Percentiles rank a stretch among this genome's conserved stretches.
phyloP scores from a whole-genome alignment of 192 early-diverging fungal species.

The Linnemannia schmuckeri region DNA sequence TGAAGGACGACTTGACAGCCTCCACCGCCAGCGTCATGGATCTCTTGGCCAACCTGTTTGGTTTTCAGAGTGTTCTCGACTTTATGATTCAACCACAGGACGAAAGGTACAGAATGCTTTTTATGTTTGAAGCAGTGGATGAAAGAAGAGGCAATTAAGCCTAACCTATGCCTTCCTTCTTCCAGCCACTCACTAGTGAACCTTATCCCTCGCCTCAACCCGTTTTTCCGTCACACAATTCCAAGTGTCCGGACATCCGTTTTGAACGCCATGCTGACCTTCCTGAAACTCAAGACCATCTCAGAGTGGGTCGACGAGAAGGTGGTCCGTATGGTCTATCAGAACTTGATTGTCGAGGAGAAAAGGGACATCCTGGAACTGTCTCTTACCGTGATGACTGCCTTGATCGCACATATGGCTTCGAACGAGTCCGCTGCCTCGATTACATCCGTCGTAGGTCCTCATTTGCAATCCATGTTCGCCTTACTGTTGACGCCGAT shows the following conservation, averaged over 20 bases:
- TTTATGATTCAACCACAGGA: constrained; percentile 58
- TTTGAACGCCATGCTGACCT: constrained; percentile 82
- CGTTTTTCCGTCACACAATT: constrained; percentile 96
- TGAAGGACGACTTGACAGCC: constrained; percentile 93
- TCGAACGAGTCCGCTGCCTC: constrained; percentile 11
- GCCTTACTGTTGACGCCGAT: constrained; percentile 85
- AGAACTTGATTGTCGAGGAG: constrained; percentile 95
- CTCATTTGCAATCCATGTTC: constrained; percentile 72
- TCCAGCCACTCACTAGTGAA: constrained; percentile 65
- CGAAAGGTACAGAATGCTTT: constrained; percentile 30
- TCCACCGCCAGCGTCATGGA: constrained; percentile 95
- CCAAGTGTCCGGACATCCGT: constrained; percentile 87
- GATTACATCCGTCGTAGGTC: constrained; percentile 37
- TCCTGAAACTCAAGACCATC: constrained; percentile 69
- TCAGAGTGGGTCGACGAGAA: constrained; percentile 77
- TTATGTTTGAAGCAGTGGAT: neutral
- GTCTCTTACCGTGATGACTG: constrained; percentile 77
- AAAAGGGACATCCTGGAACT: constrained; percentile 70
- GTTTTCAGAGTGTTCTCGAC: constrained; percentile 67
- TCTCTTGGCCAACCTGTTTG: constrained; percentile 86
- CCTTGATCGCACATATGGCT: constrained; percentile 32
- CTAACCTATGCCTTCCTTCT: neutral
- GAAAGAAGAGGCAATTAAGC: neutral
- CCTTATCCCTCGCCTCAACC: constrained; percentile 89
- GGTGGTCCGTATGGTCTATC: constrained; percentile 84